Evolutionary conservation across 2,329 filamentous ascomycete species (phyloP).

Genomic region (Verticillium albo-atrum): DNA sequence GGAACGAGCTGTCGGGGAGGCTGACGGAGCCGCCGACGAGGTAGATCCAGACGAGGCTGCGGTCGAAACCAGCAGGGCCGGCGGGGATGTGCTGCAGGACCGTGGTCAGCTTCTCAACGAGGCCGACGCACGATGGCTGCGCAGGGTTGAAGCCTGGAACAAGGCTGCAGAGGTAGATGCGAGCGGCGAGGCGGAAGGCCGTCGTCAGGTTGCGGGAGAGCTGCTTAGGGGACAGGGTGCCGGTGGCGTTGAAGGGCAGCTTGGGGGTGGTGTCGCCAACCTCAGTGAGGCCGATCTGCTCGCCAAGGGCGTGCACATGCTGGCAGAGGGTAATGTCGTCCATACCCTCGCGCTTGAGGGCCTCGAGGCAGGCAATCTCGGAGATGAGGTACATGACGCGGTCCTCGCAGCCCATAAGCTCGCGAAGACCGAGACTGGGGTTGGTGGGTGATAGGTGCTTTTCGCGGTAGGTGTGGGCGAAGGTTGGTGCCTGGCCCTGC

Average conservation of each 20-base stretch:
- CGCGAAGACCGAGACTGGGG: constrained; percentile 68
- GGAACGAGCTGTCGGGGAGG: constrained; percentile 68
- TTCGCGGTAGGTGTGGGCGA: constrained; percentile 92
- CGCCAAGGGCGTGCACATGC: constrained; percentile 82
- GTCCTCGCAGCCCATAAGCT: constrained; percentile 97
- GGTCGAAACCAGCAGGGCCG: constrained; percentile 79
- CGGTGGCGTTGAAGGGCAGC: constrained; percentile 62
- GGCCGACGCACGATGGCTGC: constrained; percentile 67
- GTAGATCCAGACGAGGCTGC: constrained; percentile 88
- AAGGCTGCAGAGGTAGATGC: constrained; percentile 94
- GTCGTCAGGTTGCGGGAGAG: constrained; percentile 84
- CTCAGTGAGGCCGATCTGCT: constrained; percentile 82
- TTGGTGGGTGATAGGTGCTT: constrained; percentile 73
- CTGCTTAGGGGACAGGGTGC: constrained; percentile 75
- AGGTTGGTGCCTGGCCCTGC: constrained; percentile 77
- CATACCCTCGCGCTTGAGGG: constrained; percentile 76
- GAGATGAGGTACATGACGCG: constrained; percentile 97
- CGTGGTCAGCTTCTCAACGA: constrained; percentile 73
- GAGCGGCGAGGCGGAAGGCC: constrained; percentile 85
- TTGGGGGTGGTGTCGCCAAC: constrained; percentile 52
- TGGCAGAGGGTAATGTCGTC: constrained; percentile 83
- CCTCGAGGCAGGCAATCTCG: constrained; percentile 93
- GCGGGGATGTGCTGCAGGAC: constrained; percentile 78
- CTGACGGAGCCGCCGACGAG: constrained; percentile 81
- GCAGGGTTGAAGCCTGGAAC: constrained; percentile 81